Evolutionary conservation across 768 basidiomycete species (phyloP), one percentile per base, ranked within the genome.

Genomic region (Hygrocybe coccinea): DNA sequence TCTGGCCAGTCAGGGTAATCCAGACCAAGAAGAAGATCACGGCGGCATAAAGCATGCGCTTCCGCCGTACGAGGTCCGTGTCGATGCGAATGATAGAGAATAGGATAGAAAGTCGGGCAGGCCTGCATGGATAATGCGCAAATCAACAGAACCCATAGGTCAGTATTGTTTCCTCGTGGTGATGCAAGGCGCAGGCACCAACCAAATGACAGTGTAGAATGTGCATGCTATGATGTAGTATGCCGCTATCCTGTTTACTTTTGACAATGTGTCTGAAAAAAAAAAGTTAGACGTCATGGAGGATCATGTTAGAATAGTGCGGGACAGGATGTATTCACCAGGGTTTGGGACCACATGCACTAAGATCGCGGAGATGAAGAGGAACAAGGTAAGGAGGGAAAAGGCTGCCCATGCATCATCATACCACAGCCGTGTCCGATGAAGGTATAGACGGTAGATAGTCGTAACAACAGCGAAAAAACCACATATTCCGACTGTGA

Each of bases 31-130:
- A 15, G 63, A 70, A 71, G 1, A 70, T 10, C 19, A 64, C 60
- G 1, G 69, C 72, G n/a, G 77, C 56, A 52, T 64, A 63, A 11
- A 62, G 51, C 1, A 74, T 64, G 14, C 59, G 57, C 25, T 52
- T 58, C 10, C 67, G 65, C 47, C 70, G 64, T 3, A 41, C 38
- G 5, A 35, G 56, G 48, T 72, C 71, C 1, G 77, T 75, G 51
- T 78, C 76, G 60, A 82, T 72, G 36, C 81, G 78, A 51, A 81
- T 76, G 56, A 83, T 72, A 5, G 80, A 81, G 66, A 79, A 79
- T 6, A 83, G 65, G 43, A 81, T 80, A 22, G 79, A 75, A n/a
- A 80, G 66, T 17, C 80, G 74, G 2, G 80, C 69, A 36, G 67
- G 71, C 76, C 78, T 78, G 50, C 5, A 22, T 17, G 21, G 2